Percentiles rank a stretch among this genome's conserved stretches.
phyloP scores from a whole-genome alignment of 192 early-diverging fungal species.

The Gryganskiella cystojenkinii region DNA sequence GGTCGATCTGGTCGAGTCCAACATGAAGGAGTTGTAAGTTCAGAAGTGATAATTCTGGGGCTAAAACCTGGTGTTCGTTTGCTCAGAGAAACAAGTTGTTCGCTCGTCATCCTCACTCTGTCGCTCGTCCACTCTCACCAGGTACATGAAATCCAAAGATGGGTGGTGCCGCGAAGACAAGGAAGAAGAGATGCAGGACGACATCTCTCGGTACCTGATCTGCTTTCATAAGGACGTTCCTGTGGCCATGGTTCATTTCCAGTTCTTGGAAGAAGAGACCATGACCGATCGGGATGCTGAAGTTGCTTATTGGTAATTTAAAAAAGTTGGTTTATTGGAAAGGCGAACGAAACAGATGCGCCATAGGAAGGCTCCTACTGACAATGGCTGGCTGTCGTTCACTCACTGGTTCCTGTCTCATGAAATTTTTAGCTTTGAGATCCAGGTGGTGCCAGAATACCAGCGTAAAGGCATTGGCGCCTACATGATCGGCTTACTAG shows the following conservation, averaged over 20 bases:
- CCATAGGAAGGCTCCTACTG: background rate
- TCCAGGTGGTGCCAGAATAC: constrained; percentile 61
- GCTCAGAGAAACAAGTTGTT: no score
- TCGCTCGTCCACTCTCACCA: no score
- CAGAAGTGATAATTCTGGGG: no score
- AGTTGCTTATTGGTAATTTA: constrained; percentile 72
- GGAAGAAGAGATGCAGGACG: constrained; percentile 64
- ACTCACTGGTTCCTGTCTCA: background rate
- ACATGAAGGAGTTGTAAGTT: constrained; percentile 69
- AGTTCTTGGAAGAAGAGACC: constrained; percentile 72
- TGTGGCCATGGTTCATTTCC: constrained; percentile 62
- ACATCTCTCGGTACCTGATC: constrained; percentile 66
- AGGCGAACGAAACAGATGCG: background rate
- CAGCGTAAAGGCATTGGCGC: constrained; percentile 66
- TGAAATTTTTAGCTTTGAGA: constrained; percentile 65
- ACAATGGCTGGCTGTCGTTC: background rate
- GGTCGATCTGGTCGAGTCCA: constrained; percentile 67
- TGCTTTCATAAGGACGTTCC: constrained; percentile 47
- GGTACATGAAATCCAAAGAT: constrained; percentile 71
- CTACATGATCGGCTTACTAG: constrained; percentile 63
- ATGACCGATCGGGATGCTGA: constrained; percentile 64
- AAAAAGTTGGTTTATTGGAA: background rate
- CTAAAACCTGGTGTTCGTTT: no score
- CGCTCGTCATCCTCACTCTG: no score
- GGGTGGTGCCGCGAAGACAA: constrained; percentile 73